Base-by-base conservation (phyloP, 2,329 filamentous ascomycete genomes). In the Neofusicoccum laricinum region DNA sequence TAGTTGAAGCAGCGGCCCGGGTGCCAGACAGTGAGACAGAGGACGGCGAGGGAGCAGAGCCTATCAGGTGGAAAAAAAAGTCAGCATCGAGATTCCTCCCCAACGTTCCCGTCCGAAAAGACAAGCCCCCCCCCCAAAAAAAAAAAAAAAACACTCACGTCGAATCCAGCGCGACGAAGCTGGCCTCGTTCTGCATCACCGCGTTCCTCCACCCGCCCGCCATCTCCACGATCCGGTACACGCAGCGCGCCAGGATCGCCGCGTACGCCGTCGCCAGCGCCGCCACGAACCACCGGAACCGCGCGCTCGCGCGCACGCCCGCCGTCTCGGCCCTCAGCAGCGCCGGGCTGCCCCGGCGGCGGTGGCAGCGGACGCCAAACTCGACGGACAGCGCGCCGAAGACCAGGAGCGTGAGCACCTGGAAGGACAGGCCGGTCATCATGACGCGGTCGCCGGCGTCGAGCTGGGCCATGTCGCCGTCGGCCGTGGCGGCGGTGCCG, bases 361-460 rank as follows among this genome's bases (percentile, higher is more conserved):
- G 59, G 10, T 55, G 21, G n/a, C 62, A 50, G 8, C 64, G 59
- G 21, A 68, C 53, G 15, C 64, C 67, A 65, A 77, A 81, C 41
- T 81, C 78, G 45, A 61, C 67, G 3, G 76, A 74, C 25, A 81
- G 70, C 48, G 69, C 67, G 10, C 78, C 76, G 68, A 85, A 86
- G 68, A 82, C 76, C 11, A 80, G 70, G 40, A 85, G 73, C 0
- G 84, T 82, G 11, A 79, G 78, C 32, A 88, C 84, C 71, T 88
- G 85, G 67, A 84, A 81, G 3, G 81, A 78, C 43, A 88, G 81
- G 69, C 85, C 85, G 0, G 84, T 80, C 61, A 87, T 82, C 75
- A 87, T 86, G 64, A 87, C 79, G 66, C 85, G 74, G 61, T 84
- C 82, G 5, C 85, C 85, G 5, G 32, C 19, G 30, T 40, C 14